Conservation (phyloP, 768 basidiomycete species). For the Boletus edulis region DNA sequence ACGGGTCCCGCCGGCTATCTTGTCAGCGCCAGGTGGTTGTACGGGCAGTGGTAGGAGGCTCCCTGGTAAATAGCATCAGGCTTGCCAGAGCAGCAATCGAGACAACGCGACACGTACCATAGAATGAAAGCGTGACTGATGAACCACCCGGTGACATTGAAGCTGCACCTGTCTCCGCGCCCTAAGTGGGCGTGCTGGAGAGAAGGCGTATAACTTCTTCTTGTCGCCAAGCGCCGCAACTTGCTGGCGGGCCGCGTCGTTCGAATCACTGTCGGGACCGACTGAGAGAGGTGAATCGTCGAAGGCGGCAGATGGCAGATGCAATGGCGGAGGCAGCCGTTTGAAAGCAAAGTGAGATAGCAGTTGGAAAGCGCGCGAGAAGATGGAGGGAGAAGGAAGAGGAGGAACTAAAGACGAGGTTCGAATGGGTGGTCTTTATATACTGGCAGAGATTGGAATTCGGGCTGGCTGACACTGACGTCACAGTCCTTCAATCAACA, state of each 20-base stretch:
- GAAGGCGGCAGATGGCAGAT: background rate
- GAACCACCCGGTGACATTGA: background rate
- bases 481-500: no score
- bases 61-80: no score
- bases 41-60: background rate
- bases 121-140: background rate
- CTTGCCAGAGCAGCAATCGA: background rate
- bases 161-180: no score
- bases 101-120: conserved; percentile 2
- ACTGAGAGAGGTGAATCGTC: background rate
- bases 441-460: no score
- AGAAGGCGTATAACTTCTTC: no score
- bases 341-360: background rate
- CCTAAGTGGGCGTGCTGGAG: no score
- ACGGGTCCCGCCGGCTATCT: no score
- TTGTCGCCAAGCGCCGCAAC: background rate
- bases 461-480: no score
- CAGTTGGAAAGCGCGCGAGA: background rate
- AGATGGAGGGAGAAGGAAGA: background rate
- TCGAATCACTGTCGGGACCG: background rate
- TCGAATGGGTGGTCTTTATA: background rate
- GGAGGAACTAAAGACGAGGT: background rate
- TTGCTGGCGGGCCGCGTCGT: background rate
- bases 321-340: conserved; percentile 5
- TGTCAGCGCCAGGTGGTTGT: no score